A percentile compares a stretch with the other conserved stretches of the same genome.
Evolutionary conservation across 495 filamentous ascomycete species (phyloP).

Genomic region (Tirmania nivea): DNA sequence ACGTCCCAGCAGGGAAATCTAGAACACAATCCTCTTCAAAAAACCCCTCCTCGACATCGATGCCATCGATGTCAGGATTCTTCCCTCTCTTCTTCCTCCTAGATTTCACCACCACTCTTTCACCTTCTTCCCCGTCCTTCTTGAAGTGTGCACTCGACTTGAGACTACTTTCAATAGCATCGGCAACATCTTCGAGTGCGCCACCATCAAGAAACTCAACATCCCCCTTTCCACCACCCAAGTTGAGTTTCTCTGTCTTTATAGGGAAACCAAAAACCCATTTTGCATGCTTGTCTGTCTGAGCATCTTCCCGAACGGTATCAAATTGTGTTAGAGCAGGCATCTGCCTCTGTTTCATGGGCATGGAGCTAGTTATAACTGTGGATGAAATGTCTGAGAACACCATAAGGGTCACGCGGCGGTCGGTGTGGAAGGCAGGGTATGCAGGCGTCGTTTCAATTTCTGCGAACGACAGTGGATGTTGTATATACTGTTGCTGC

Average conservation of each 20-base stretch:
- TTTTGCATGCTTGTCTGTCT: background rate
- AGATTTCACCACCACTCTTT: background rate
- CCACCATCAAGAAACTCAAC: slow-evolving; percentile 12
- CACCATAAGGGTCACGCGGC: slow-evolving; percentile 47
- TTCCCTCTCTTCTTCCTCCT: slow-evolving; percentile 7
- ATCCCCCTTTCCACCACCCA: slow-evolving; percentile 12
- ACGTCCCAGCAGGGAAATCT: slow-evolving; percentile 29
- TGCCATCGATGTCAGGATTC: slow-evolving; percentile 7
- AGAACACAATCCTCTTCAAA: slow-evolving; percentile 88
- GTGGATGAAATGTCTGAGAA: slow-evolving; percentile 22
- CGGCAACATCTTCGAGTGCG: slow-evolving; percentile 6
- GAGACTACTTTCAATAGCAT: slow-evolving; percentile 21
- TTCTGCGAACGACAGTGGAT: slow-evolving; percentile 54
- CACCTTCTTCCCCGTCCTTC: background rate
- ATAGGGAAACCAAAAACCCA: slow-evolving; percentile 8
- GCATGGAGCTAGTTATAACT: slow-evolving; percentile 3
- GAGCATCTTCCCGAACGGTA: background rate
- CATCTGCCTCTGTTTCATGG: background rate
- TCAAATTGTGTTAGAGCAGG: background rate
- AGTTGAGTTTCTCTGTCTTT: slow-evolving; percentile 8
- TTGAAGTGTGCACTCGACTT: slow-evolving; percentile 3
- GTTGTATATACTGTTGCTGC: slow-evolving; percentile 11
- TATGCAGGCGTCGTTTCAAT: slow-evolving; percentile 83
- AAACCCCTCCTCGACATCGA: slow-evolving; percentile 39
- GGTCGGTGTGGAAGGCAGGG: slow-evolving; percentile 76